Percentiles rank a stretch among this genome's conserved stretches.
phyloP scores from a whole-genome alignment of 345 rosid genomes.

The Syzygium jambos region DNA sequence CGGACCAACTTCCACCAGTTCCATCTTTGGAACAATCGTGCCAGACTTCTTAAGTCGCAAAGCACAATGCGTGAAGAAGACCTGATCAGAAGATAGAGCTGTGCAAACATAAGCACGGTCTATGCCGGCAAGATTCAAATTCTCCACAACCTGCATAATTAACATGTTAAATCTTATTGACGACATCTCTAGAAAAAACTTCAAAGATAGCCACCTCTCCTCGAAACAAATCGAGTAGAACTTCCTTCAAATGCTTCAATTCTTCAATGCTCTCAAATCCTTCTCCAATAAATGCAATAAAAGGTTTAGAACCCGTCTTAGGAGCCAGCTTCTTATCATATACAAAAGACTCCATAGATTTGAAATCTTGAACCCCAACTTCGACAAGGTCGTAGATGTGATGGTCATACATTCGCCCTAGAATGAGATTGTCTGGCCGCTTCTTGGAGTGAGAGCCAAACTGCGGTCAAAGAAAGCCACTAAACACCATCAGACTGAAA shows the following conservation, averaged over 20 bases:
- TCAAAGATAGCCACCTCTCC: slow-evolving; percentile 54
- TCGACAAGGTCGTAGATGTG: slow-evolving; percentile 83
- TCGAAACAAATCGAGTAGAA: slow-evolving; percentile 64
- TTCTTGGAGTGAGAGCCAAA: slow-evolving; percentile 90
- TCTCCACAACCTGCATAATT: slow-evolving; percentile 68
- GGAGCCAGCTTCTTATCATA: slow-evolving; percentile 83
- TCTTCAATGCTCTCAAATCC: slow-evolving; percentile 74
- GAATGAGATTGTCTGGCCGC: slow-evolving; percentile 79
- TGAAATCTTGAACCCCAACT: slow-evolving; percentile 87
- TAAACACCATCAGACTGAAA: background rate
- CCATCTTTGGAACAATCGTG: slow-evolving; percentile 72
- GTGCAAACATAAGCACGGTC: slow-evolving; percentile 83
- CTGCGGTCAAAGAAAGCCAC: slow-evolving; percentile 20
- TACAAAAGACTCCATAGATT: slow-evolving; percentile 44
- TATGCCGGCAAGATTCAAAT: slow-evolving; percentile 73
- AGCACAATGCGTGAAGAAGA: slow-evolving; percentile 73
- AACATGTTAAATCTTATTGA: background rate
- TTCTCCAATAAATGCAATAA: slow-evolving; percentile 73
- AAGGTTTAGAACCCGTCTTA: slow-evolving; percentile 72
- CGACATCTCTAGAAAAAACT: background rate
- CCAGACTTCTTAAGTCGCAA: slow-evolving; percentile 84
- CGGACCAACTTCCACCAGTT: slow-evolving; percentile 90
- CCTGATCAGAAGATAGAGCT: slow-evolving; percentile 61
- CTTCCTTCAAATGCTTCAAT: slow-evolving; percentile 83
- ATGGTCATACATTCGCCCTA: slow-evolving; percentile 81